Base-by-base conservation (phyloP, 345 rosid species). In the Eucalyptus tenuipes region DNA sequence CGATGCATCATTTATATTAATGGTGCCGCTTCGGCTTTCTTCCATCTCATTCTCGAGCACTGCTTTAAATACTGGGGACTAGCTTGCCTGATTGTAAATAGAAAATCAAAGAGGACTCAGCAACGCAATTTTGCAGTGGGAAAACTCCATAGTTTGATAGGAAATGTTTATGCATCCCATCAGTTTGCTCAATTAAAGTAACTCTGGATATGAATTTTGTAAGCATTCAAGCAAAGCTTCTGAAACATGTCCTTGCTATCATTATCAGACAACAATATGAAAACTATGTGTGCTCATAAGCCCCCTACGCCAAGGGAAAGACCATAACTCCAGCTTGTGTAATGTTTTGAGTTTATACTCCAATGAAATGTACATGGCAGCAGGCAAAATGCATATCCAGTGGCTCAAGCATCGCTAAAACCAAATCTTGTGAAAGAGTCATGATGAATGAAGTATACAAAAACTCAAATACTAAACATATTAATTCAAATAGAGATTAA, bases 21-120 rank as follows among this genome's bases (percentile, higher is more conserved):
- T 96, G 8, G 93, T 93, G 48, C 97, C 98, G n/a, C 98, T 96
- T n/a, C 91, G 92, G 89, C 97, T 96, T 89, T 97, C 99, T 89
- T 93, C 93, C 99, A 96, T 97, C 91, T 95, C 98, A 68, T 96
- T 95, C 91, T 96, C 96, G 14, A 96, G 93, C n/a, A n/a, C n/a
- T n/a, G n/a, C n/a, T n/a, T n/a, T n/a, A n/a, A n/a, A 96, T 55
- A 97, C 97, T 1, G 99, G 98, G 1, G 98, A 97, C 50, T 96
- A 96, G 86, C 93, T 93, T 31, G 91, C 98, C 98, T 96, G 92
- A 68, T 88, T 82, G 82, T 50, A 87, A 61, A 49, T 31, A 42
- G 49, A 68, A 66, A 59, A 61, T 61, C 16, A 13, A 61, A 61
- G 10, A 66, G 75, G 9, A 15, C 68, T 61, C 33, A 61, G 31